A percentile compares a stretch with the other conserved stretches of the same genome.
These are phyloP conservation scores for Wolfiporia cocos DNA, from an alignment of 1,284 basidiomycete genomes.

Conservation along the genomic window DNA sequence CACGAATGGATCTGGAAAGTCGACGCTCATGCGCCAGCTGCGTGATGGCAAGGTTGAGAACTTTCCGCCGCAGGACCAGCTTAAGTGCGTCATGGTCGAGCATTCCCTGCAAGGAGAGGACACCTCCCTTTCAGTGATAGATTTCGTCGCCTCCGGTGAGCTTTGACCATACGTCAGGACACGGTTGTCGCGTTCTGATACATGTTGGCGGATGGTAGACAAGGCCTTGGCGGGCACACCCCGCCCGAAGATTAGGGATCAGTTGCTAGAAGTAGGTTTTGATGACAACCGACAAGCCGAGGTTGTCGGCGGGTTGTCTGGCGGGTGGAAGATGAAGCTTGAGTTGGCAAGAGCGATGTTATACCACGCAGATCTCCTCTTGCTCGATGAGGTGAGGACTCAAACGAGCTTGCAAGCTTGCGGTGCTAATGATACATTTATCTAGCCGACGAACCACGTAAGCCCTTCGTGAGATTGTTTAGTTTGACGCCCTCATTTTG, in stretches of 20 bases:
- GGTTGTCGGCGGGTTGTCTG: constrained; percentile 86
- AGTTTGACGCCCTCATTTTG: constrained; percentile 10
- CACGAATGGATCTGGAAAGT: constrained; percentile 94
- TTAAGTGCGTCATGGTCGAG: constrained; percentile 93
- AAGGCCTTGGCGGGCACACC: constrained; percentile 53
- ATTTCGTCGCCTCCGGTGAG: constrained; percentile 83
- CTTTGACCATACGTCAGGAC: too few species aligned
- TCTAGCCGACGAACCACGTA: constrained; percentile 88
- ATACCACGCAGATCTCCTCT: constrained; percentile 90
- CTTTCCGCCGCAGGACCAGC: constrained; percentile 85
- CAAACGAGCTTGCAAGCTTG: constrained; percentile 4
- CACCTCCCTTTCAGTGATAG: constrained; percentile 72
- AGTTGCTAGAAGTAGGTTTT: constrained; percentile 87
- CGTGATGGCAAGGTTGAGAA: constrained; percentile 94
- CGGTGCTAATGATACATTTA: constrained; percentile 14
- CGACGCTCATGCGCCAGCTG: constrained; percentile 94
- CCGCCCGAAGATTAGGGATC: constrained; percentile 68
- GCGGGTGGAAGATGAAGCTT: constrained; percentile 99
- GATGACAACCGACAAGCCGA: constrained; percentile 84
- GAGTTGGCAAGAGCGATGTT: constrained; percentile 93
- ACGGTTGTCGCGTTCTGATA: too few species aligned
- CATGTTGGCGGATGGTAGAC: too few species aligned
- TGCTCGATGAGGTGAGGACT: constrained; percentile 72
- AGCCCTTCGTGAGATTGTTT: constrained; percentile 27
- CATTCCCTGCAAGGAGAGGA: constrained; percentile 95